Evolutionary conservation across 805 yeast genomes (phyloP).

Genomic region (Candida tallmaniae): DNA sequence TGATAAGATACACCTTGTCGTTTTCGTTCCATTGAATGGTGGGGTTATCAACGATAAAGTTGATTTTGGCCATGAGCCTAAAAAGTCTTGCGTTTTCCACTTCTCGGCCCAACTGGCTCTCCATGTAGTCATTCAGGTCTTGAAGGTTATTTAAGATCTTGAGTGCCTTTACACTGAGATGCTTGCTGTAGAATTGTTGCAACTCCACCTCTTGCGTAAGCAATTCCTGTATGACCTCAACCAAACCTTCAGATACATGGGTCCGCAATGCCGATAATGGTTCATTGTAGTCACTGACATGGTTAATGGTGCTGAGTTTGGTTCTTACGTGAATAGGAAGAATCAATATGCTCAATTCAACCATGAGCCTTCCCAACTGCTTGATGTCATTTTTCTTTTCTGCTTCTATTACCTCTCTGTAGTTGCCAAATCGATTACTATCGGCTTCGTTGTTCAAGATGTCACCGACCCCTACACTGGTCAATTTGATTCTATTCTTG

Average conservation of each 20-base stretch:
- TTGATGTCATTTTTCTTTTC: slow-evolving; percentile 54
- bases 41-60: slow-evolving; percentile 71
- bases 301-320: not conserved
- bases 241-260: slow-evolving; percentile 41
- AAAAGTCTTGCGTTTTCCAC: slow-evolving; percentile 86
- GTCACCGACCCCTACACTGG: slow-evolving; percentile 69
- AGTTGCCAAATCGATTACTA: not conserved
- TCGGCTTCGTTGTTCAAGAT: slow-evolving; percentile 44
- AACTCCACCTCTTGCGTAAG: slow-evolving; percentile 18
- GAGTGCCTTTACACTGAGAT: slow-evolving; percentile 16
- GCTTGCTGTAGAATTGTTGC: slow-evolving; percentile 17
- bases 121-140: slow-evolving; percentile 52
- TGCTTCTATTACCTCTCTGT: slow-evolving; percentile 8
- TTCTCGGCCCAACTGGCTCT: slow-evolving; percentile 61
- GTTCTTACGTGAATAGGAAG: slow-evolving; percentile 23
- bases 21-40: slow-evolving; percentile 57
- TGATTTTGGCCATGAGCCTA: slow-evolving; percentile 75
- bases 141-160: slow-evolving; percentile 49
- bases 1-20: slow-evolving; percentile 59
- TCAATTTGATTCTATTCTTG: slow-evolving; percentile 64
- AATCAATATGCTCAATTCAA: slow-evolving; percentile 46
- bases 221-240: slow-evolving; percentile 37
- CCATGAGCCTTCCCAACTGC: slow-evolving; percentile 55
- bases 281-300: slow-evolving; percentile 3
- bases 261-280: slow-evolving; percentile 12